These are phyloP conservation scores for Coffea eugenioides DNA, from an alignment of 257 asterid genomes.

Conservation along the genomic window DNA sequence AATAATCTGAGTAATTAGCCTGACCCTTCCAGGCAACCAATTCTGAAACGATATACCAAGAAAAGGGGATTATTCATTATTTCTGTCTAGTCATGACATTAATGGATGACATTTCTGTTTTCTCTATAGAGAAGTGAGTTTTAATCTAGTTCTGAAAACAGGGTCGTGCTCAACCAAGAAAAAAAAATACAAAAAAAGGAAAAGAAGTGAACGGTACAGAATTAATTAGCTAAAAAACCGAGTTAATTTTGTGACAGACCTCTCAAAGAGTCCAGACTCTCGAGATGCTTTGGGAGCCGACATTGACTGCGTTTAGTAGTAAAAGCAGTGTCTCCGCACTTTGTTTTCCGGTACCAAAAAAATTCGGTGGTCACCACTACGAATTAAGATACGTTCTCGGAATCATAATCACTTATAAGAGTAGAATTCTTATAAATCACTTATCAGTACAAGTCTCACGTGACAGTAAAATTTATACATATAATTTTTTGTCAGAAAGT, in stretches of 20 bases:
- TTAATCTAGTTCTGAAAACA: background rate
- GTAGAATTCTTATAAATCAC: no score
- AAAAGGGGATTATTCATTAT: background rate
- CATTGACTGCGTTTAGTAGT: conserved; percentile 47
- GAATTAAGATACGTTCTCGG: no score
- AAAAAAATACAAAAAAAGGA: background rate
- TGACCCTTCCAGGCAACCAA: conserved; percentile 41
- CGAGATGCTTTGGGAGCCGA: conserved; percentile 38
- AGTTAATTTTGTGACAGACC: conserved; percentile 23
- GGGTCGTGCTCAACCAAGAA: background rate
- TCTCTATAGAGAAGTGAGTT: background rate
- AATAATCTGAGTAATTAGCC: no score
- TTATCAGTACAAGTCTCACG: no score
- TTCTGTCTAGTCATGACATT: no score
- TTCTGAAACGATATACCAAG: conserved; percentile 15
- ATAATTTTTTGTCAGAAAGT: no score
- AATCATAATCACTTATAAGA: no score
- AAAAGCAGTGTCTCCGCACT: conserved; percentile 39
- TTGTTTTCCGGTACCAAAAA: conserved; percentile 13
- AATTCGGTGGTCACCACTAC: no score
- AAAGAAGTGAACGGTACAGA: no score
- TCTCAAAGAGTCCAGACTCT: conserved; percentile 52
- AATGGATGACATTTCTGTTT: no score
- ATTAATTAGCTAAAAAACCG: background rate
- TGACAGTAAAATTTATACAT: no score